A percentile compares a stretch with the other conserved stretches of the same genome.
Evolutionary conservation across 2,329 filamentous ascomycete species (phyloP).

Genomic region (Monosporascus sp.): DNA sequence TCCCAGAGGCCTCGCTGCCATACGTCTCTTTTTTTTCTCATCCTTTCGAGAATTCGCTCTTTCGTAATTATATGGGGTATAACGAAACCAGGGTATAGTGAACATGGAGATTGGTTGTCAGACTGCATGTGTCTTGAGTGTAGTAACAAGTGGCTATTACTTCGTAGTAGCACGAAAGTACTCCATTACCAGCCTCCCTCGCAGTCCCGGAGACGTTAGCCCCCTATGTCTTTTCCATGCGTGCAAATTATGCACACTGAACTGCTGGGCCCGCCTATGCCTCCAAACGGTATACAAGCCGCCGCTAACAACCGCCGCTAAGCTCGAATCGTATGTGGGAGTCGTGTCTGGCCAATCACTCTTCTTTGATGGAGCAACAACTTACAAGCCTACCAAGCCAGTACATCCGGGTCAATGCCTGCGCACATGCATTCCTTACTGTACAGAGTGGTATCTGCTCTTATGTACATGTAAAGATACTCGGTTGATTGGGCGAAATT

Average conservation of each 20-base stretch:
- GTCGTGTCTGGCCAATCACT: not conserved
- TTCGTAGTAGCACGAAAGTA: not conserved
- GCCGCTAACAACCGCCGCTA: not conserved
- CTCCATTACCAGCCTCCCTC: not conserved
- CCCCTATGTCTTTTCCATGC: not conserved
- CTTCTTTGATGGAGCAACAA: too few species aligned
- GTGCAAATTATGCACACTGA: not conserved
- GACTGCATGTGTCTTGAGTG: not conserved
- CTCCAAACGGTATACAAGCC: not conserved
- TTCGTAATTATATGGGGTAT: too few species aligned
- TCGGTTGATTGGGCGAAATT: not conserved
- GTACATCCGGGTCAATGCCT: not conserved
- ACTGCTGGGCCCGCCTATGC: not conserved
- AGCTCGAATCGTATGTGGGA: not conserved
- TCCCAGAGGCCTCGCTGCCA: too few species aligned
- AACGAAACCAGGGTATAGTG: too few species aligned
- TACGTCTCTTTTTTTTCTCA: too few species aligned
- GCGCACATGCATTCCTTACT: not conserved
- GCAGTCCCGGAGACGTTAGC: not conserved
- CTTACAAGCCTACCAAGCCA: too few species aligned
- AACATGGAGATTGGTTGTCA: too few species aligned
- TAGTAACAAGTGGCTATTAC: not conserved
- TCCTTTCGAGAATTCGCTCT: too few species aligned
- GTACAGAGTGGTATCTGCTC: not conserved
- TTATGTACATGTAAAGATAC: not conserved